These are phyloP conservation scores for Emmonsia crescens DNA, from an alignment of 2,329 filamentous ascomycete genomes.

Conservation along the genomic window DNA sequence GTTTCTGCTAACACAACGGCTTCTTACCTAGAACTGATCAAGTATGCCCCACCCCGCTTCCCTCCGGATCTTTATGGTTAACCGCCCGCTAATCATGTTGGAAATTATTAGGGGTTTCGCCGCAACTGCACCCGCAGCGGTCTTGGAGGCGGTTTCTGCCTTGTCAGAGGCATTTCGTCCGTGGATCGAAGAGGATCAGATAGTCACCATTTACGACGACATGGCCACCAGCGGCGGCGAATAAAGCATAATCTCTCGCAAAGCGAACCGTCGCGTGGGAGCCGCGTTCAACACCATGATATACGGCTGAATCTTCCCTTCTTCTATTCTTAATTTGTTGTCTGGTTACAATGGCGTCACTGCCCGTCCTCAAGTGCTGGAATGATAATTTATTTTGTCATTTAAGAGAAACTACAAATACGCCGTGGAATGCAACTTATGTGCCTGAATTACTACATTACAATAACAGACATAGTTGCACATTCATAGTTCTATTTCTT, in stretches of 20 bases:
- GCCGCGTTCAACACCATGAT: background rate
- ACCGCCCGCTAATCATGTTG: slow-evolving; percentile 19
- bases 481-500: background rate
- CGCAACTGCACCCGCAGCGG: slow-evolving; percentile 58
- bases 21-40: slow-evolving; percentile 27
- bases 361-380: background rate
- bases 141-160: slow-evolving; percentile 56
- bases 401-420: background rate
- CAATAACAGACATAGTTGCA: background rate
- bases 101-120: slow-evolving; percentile 57
- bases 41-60: slow-evolving; percentile 23
- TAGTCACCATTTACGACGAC: slow-evolving; percentile 41
- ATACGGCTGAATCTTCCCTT: background rate
- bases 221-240: background rate
- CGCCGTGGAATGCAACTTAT: background rate
- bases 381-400: background rate
- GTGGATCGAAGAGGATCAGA: slow-evolving; percentile 65
- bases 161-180: slow-evolving; percentile 52
- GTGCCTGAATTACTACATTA: background rate
- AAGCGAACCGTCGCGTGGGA: background rate
- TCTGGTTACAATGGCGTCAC: background rate
- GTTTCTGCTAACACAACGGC: slow-evolving; percentile 11
- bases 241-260: background rate
- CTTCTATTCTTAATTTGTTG: background rate
- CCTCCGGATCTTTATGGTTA: background rate